Evolutionary conservation across 257 asterid species (phyloP), one percentile per base, ranked within the genome.

Genomic region (Plantago major): DNA sequence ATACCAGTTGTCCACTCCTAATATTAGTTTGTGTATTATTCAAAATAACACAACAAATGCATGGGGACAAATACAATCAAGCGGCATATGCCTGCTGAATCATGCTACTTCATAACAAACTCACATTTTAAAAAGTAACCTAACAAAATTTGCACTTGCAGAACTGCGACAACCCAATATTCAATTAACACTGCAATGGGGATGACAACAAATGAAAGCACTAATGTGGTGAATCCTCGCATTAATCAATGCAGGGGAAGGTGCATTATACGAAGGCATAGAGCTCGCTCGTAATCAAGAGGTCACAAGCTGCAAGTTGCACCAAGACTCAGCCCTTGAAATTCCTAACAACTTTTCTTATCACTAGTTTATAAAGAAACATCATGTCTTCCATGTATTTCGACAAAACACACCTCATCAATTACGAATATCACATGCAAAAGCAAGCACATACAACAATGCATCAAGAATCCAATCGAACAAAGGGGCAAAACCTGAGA

Each of bases 401-500:
- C 49, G 18, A 22, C 15, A 22, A 53, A 55, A 19, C 22, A 44
- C 55, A 42, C 7, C n/a, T 33, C 0, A 5, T 4, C 6, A 33
- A 33, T 33, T 4, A 33, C 6, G 3, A 33, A 53, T 26, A 47
- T 33, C 18, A 44, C 38, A 43, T 57, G 14, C 40, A 30, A 52
- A 58, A 42, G 59, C 50, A 45, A 28, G 10, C 19, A n/a, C 43
- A 63, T 26, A 38, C 9, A 62, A 53, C 45, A 47, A 40, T 16
- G n/a, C 55, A n/a, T 28, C 11, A 61, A 30, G 68, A 43, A 61
- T 46, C 59, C 68, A 61, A 55, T 18, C 47, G 50, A 46, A 51
- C 37, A 16, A 55, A 48, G 30, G 49, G 40, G 9, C 30, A 51
- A 54, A 62, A 90, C 98, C 98, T 88, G 76, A 54, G 90, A 67